Percentiles rank a stretch among this genome's conserved stretches.
Conservation (phyloP, 2,329 filamentous ascomycete species). For the Lasiodiplodia hormozganensis region DNA sequence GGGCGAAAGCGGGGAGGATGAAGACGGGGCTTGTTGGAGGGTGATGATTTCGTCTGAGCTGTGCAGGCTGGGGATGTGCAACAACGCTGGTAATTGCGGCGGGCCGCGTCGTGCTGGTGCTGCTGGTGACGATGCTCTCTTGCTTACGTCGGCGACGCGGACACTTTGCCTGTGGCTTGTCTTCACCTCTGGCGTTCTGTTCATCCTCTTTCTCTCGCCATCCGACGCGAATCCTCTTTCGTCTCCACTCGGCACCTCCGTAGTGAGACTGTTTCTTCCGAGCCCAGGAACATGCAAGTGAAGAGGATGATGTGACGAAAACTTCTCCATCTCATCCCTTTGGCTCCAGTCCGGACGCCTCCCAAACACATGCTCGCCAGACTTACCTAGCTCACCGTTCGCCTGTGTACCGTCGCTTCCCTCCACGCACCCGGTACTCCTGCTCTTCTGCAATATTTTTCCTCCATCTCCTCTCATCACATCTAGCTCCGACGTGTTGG, state of each 20-base stretch:
- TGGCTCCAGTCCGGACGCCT: slow-evolving; percentile 19
- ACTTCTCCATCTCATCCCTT: not conserved
- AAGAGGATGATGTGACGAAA: not conserved
- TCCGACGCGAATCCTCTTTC: not conserved
- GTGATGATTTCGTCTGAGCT: not conserved
- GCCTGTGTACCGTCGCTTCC: not conserved
- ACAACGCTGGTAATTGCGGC: not conserved
- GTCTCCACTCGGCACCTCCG: not conserved
- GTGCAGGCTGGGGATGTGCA: not conserved
- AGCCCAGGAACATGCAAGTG: slow-evolving; percentile 11
- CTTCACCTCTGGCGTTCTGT: not conserved
- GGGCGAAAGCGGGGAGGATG: not conserved
- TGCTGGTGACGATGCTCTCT: not conserved
- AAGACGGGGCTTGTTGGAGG: not conserved
- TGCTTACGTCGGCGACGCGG: not conserved
- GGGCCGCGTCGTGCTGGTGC: not conserved
- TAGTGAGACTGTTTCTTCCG: not conserved
- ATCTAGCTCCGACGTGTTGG: not conserved
- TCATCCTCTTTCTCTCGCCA: not conserved
- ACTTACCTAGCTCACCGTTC: not conserved
- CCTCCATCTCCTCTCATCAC: not conserved
- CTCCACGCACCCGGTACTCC: not conserved
- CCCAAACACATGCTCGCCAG: not conserved
- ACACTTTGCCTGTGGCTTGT: not conserved
- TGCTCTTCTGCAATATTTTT: not conserved